Conservation (phyloP, 352 stramenopile species). For the Phytopythium boreale region DNA sequence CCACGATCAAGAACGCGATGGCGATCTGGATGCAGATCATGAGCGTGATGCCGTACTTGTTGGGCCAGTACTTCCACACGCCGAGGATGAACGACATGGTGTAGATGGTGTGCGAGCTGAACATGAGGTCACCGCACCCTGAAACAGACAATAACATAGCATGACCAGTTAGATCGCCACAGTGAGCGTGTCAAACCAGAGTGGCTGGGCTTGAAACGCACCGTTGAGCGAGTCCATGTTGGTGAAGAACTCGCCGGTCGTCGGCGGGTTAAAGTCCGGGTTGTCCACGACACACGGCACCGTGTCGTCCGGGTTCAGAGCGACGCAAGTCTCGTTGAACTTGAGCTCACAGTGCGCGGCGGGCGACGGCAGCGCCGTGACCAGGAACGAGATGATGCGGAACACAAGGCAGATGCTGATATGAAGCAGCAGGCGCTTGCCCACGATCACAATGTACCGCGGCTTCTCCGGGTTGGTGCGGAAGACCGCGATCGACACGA, state of each 20-base stretch:
- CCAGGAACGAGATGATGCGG: slow-evolving; percentile 77
- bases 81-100: slow-evolving; percentile 86
- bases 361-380: slow-evolving; percentile 66
- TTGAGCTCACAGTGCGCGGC: slow-evolving; percentile 70
- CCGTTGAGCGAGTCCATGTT: slow-evolving; percentile 75
- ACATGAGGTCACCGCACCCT: slow-evolving; percentile 90
- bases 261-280: slow-evolving; percentile 69
- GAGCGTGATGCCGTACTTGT: slow-evolving; percentile 63
- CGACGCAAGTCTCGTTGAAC: slow-evolving; percentile 62
- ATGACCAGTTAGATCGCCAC: too few species aligned
- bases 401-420: slow-evolving; percentile 72
- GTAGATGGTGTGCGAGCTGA: slow-evolving; percentile 92
- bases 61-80: slow-evolving; percentile 86
- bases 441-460: slow-evolving; percentile 75
- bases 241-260: slow-evolving; percentile 47
- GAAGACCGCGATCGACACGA: slow-evolving; percentile 65
- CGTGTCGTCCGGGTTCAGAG: slow-evolving; percentile 47
- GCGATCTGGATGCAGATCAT: slow-evolving; percentile 77
- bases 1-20: slow-evolving; percentile 88
- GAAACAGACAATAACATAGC: background rate
- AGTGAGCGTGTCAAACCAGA: background rate
- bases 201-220: background rate
- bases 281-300: slow-evolving; percentile 59
- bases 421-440: slow-evolving; percentile 80
- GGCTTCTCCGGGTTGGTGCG: slow-evolving; percentile 55